These are phyloP conservation scores for Ensete glaucum DNA, from an alignment of 176 grass and related monocot genomes.

Conservation along the genomic window DNA sequence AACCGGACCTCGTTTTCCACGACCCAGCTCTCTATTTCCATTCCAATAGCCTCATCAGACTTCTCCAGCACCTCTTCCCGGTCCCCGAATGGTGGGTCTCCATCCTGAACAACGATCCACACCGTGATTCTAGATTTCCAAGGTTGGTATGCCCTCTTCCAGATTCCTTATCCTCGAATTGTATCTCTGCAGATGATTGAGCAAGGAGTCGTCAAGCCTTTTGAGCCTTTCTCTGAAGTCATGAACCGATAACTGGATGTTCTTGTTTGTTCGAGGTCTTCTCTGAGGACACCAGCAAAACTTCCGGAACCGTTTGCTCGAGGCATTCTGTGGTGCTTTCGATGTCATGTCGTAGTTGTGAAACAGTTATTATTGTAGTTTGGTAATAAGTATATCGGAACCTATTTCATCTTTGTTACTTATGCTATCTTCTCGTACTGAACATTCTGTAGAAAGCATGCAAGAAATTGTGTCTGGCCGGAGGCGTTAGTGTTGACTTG, in stretches of 20 bases:
- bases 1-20: conserved; percentile 77
- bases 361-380: background rate
- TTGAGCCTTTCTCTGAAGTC: background rate
- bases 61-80: conserved; percentile 26
- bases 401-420: background rate
- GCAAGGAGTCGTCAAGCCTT: background rate
- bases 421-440: background rate
- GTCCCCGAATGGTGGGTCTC: conserved; percentile 19
- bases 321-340: background rate
- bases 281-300: too few species aligned
- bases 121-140: background rate
- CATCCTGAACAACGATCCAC: background rate
- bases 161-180: background rate
- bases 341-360: background rate
- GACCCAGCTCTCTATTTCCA: conserved; percentile 92
- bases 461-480: background rate
- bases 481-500: background rate
- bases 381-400: background rate
- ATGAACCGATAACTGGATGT: background rate
- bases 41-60: conserved; percentile 62
- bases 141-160: background rate
- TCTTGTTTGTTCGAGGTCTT: background rate
- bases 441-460: background rate
- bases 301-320: too few species aligned
- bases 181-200: conserved; percentile 4